Percentiles rank a stretch among this genome's conserved stretches.
Evolutionary conservation across 78 protist genomes (phyloP).

Genomic region (Dictyostelium brefeldianum): DNA sequence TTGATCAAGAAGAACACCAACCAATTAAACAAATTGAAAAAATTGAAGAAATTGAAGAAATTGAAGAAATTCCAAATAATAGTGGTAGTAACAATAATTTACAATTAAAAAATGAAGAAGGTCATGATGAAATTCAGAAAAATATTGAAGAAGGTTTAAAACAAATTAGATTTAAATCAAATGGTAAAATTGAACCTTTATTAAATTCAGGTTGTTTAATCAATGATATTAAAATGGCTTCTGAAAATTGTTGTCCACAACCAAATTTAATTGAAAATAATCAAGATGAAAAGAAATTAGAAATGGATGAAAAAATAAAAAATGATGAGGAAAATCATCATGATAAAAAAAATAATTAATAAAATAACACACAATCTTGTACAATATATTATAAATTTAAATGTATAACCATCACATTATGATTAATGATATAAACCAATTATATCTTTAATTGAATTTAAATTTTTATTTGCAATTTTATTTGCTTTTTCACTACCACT

Average conservation of each 20-base stretch:
- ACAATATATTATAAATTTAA: too few species aligned
- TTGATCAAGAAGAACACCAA: background rate
- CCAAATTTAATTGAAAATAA: background rate
- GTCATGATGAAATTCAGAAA: background rate
- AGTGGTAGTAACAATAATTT: background rate
- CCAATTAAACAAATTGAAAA: background rate
- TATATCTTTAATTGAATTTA: constrained; percentile 66
- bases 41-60: background rate
- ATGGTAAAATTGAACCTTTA: too few species aligned
- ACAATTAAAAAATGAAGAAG: background rate
- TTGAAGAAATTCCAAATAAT: background rate
- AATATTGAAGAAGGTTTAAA: background rate
- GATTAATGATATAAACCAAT: constrained; percentile 50
- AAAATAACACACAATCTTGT: background rate
- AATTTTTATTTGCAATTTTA: constrained; percentile 42
- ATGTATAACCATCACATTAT: background rate
- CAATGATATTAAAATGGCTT: background rate
- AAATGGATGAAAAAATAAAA: background rate
- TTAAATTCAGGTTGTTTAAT: background rate
- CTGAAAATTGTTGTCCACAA: background rate
- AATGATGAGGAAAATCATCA: background rate
- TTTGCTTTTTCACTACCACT: constrained; percentile 71
- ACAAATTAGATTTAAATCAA: background rate
- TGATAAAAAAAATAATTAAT: background rate
- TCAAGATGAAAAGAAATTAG: background rate